Evolutionary conservation across 2,329 filamentous ascomycete genomes (phyloP).

Genomic region (Aspergillus phoenicis): DNA sequence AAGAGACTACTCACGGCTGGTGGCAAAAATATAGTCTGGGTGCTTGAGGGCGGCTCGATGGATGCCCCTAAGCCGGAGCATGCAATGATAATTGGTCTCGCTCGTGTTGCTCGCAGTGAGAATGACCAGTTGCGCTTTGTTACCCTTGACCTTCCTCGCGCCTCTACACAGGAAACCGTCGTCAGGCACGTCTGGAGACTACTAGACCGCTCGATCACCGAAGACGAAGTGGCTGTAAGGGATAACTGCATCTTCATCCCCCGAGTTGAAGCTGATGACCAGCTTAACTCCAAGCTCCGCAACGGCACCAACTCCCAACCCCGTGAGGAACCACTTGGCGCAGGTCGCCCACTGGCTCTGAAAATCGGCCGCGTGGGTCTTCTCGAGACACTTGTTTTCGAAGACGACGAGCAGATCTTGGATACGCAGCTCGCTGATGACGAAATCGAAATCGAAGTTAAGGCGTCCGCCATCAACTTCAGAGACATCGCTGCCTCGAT

Average conservation of each 20-base stretch:
- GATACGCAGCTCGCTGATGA: background rate
- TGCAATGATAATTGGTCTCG: background rate
- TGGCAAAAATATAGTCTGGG: background rate
- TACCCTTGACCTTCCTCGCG: background rate
- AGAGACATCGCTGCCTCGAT: constrained; percentile 5
- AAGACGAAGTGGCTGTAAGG: background rate
- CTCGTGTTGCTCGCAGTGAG: background rate
- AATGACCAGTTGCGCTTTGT: background rate
- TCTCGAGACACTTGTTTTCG: constrained; percentile 1
- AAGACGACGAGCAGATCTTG: background rate
- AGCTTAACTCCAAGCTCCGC: constrained; percentile 2
- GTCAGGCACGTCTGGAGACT: background rate
- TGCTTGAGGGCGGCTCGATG: background rate
- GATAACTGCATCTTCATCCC: constrained; percentile 6
- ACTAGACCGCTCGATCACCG: background rate
- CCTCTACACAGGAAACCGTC: background rate
- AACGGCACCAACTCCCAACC: constrained; percentile 2
- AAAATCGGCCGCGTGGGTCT: background rate
- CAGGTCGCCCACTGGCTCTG: background rate
- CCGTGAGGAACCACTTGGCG: background rate
- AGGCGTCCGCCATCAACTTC: constrained; percentile 8
- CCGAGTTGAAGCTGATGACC: background rate
- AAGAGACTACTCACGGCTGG: background rate
- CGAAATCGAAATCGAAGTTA: constrained; percentile 2
- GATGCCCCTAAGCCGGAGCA: background rate